Evolutionary conservation across 2,329 filamentous ascomycete genomes (phyloP), one percentile per base, ranked within the genome.

Genomic region (Teratosphaeria epicoccoides): DNA sequence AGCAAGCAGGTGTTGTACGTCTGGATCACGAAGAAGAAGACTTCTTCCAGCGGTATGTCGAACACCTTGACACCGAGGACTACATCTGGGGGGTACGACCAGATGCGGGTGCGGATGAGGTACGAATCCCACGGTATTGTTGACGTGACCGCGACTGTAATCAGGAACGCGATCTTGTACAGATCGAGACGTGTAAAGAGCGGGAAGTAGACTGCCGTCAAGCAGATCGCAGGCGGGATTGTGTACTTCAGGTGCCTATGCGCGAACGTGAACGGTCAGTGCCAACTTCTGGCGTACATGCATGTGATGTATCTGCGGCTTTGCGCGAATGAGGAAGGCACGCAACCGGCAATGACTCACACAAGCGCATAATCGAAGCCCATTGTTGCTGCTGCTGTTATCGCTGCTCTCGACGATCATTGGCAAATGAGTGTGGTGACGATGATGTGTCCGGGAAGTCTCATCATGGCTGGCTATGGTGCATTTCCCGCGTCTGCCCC

Each of bases 61-160:
- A 79, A 79, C 14, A 87, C 63, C 1, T 74, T 82, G 0, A 74
- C 74, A 0, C 85, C 85, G 29, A 84, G 61, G 26, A 88, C 78
- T 20, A 79, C 84, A 61, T 81, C 71, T 10, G 74, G 68, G 1
- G 85, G 84, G 61, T 88, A 89, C 9, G 80, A 82, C 85, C 85
- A 88, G 62, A 88, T 77, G 44, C 74, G 71, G 50, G 73, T 79
- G 57, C 76, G 77, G 59, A 89, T 85, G 40, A 88, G 75, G 66
- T 87, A 87, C 7, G 83, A 85, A 61, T 88, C 85, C 85, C 85
- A 89, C 26, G 85, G 85, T 24, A 84, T 81, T 0, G 85, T 87
- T 3, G 84, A 78, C 24, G 75, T 61, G 46, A 88, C 80, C 20
- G 84, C 83, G 57, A 87, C 74, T 20, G 73, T 69, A 53, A 84